phyloP scores from a whole-genome alignment of 768 basidiomycete species.

The Rhodotorula kratochvilovae region DNA sequence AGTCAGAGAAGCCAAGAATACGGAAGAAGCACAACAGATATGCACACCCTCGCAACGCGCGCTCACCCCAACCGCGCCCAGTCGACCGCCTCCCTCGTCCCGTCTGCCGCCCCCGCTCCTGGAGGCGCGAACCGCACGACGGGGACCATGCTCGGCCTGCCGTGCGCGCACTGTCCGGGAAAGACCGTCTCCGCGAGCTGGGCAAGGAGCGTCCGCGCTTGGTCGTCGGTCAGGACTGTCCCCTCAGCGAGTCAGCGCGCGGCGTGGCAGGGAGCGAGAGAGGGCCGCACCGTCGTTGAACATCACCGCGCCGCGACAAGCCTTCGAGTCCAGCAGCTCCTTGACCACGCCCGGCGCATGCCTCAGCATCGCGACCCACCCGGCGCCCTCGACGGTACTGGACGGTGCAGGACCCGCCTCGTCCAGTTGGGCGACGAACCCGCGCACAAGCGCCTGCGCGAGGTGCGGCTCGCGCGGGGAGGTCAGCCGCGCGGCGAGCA shows the following conservation, averaged over 20 bases:
- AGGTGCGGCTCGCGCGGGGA: conserved; percentile 19
- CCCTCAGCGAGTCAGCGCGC: not conserved
- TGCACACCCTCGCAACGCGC: not conserved
- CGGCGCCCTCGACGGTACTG: not conserved
- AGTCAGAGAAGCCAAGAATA: not conserved
- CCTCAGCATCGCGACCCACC: conserved; percentile 68
- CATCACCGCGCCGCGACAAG: conserved; percentile 71
- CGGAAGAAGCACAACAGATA: not conserved
- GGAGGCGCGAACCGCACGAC: conserved; percentile 24
- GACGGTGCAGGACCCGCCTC: not conserved
- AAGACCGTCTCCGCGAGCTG: conserved; percentile 68
- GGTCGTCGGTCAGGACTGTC: conserved; percentile 41
- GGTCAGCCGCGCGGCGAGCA: conserved; percentile 56
- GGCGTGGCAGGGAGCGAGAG: conserved; percentile 75
- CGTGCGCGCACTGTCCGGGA: conserved; percentile 96
- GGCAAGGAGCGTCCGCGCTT: conserved; percentile 65
- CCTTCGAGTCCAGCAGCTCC: conserved; percentile 87
- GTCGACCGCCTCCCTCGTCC: not conserved
- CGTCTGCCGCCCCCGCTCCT: not conserved
- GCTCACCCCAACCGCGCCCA: conserved; percentile 1
- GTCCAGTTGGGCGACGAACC: conserved; percentile 43
- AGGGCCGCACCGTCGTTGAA: conserved; percentile 25
- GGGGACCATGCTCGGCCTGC: conserved; percentile 46
- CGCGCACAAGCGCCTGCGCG: conserved; percentile 53
- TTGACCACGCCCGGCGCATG: conserved; percentile 77